Percentiles rank a stretch among this genome's conserved stretches.
These are phyloP conservation scores for Fennellomyces sp. DNA, from an alignment of 371 early-diverging fungal species.

Conservation along the genomic window DNA sequence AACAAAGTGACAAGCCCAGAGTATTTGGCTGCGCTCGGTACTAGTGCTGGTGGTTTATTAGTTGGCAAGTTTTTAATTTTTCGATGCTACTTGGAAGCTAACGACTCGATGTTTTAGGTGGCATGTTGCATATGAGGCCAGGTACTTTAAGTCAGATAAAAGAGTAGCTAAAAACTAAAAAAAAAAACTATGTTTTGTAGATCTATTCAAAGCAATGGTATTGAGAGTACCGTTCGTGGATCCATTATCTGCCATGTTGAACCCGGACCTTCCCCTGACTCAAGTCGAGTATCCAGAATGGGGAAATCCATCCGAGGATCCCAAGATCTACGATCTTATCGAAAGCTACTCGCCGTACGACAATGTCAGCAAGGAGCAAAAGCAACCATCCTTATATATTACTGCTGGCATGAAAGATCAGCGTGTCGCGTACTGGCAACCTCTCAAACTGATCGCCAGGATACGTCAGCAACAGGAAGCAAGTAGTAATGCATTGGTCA, in stretches of 20 bases:
- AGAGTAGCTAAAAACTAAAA: not conserved
- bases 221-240: constrained; percentile 89
- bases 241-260: constrained; percentile 81
- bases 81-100: not conserved
- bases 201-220: constrained; percentile 77
- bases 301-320: constrained; percentile 75
- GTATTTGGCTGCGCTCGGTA: constrained; percentile 66
- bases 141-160: constrained; percentile 20
- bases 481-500: constrained; percentile 14
- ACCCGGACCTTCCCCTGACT: constrained; percentile 75
- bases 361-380: constrained; percentile 41
- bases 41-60: constrained; percentile 81
- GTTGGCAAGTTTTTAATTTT: constrained; percentile 43
- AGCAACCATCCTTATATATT: constrained; percentile 67
- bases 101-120: constrained; percentile 34
- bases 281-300: constrained; percentile 83
- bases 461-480: constrained; percentile 28
- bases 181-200: constrained; percentile 24
- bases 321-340: constrained; percentile 61
- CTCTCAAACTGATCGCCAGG: constrained; percentile 68
- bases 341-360: constrained; percentile 80
- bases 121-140: constrained; percentile 71
- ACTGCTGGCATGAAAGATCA: constrained; percentile 79
- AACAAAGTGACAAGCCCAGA: constrained; percentile 54
- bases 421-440: constrained; percentile 79